phyloP scores from a whole-genome alignment of 1,284 basidiomycete genomes.

The Melanopsichium pennsylvanicum region DNA sequence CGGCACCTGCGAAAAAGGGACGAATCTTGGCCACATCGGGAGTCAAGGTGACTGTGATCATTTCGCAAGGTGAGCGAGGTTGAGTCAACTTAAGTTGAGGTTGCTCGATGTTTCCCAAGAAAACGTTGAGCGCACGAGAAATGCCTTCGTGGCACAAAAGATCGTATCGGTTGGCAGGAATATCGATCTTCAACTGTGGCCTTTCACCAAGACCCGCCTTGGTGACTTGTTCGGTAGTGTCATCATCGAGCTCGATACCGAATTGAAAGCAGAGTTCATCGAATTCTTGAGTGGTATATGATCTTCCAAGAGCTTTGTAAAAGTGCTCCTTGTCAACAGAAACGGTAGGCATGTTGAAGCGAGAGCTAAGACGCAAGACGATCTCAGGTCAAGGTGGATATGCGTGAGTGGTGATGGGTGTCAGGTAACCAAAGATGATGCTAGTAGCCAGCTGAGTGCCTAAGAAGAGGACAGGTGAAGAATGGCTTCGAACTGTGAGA shows the following conservation, averaged over 20 bases:
- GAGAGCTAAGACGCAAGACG: too few relatives aligned
- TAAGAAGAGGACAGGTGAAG: too few relatives aligned
- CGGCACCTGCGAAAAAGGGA: conserved; percentile 87
- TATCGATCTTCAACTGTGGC: conserved; percentile 97
- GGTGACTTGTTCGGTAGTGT: conserved; percentile 90
- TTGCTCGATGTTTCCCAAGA: conserved; percentile 77
- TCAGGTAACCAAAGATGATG: too few relatives aligned
- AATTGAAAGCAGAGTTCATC: conserved; percentile 97
- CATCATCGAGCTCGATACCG: conserved; percentile 95
- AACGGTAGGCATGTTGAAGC: conserved; percentile 97
- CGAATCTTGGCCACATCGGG: conserved; percentile 72
- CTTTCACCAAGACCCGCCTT: conserved; percentile 77
- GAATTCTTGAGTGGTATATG: conserved; percentile 82
- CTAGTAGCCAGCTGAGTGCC: too few relatives aligned
- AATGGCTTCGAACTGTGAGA: too few relatives aligned
- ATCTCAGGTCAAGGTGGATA: too few relatives aligned
- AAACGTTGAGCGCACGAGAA: conserved; percentile 83
- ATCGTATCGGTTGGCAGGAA: conserved; percentile 96
- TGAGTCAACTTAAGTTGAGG: conserved; percentile 67
- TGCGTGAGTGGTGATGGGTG: too few relatives aligned
- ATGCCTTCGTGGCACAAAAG: conserved; percentile 97
- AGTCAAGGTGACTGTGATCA: conserved; percentile 50
- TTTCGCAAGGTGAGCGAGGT: too few relatives aligned
- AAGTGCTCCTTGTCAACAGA: conserved; percentile 94
- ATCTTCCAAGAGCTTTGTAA: conserved; percentile 82